Percentiles rank a stretch among this genome's conserved stretches.
Conservation (phyloP, 495 filamentous ascomycete genomes). For the Elasticomyces elasticus region DNA sequence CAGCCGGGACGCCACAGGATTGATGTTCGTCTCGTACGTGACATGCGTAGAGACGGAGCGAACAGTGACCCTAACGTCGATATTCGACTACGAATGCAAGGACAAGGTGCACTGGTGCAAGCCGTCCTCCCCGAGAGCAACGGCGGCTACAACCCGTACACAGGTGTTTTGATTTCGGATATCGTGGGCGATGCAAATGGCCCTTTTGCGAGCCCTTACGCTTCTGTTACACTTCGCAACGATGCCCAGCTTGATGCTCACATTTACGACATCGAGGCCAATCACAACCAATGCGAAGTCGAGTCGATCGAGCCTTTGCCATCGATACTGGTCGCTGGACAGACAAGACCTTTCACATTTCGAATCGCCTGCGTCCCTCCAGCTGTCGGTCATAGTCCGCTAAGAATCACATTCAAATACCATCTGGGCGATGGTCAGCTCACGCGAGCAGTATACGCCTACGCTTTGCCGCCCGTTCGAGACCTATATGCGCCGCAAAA, state of each 20-base stretch:
- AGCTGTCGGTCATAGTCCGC: background rate
- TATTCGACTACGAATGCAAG: conserved; percentile 33
- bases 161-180: conserved; percentile 39
- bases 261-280: conserved; percentile 27
- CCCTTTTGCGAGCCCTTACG: conserved; percentile 37
- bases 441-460: background rate
- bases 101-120: conserved; percentile 5
- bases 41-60: conserved; percentile 45
- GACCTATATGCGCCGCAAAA: conserved; percentile 41
- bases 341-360: conserved; percentile 34
- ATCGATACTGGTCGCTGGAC: conserved; percentile 33
- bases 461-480: conserved; percentile 3
- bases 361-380: conserved; percentile 18
- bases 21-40: conserved; percentile 45
- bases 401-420: conserved; percentile 1
- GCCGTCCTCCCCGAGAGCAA: conserved; percentile 3
- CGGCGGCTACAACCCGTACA: conserved; percentile 16
- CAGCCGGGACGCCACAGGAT: conserved; percentile 41
- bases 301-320: conserved; percentile 13
- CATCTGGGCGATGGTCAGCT: background rate
- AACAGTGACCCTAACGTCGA: conserved; percentile 35
- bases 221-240: conserved; percentile 42
- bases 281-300: background rate
- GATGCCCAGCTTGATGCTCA: conserved; percentile 25
- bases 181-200: conserved; percentile 31